Evolutionary conservation across 2,329 filamentous ascomycete species (phyloP).

Genomic region (Diaporthe destruens): DNA sequence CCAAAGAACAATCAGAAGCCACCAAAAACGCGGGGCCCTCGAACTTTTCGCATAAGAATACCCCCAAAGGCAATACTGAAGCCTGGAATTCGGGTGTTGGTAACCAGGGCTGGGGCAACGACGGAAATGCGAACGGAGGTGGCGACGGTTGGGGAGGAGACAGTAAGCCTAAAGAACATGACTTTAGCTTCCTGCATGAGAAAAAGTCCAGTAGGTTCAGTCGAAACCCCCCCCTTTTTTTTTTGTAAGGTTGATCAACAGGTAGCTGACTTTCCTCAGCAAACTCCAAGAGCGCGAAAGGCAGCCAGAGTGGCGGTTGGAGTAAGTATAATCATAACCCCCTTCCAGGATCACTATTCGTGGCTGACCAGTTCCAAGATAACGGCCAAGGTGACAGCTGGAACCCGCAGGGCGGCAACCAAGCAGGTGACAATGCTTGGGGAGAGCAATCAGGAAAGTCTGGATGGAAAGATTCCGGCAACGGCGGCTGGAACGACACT

Average conservation of each 20-base stretch:
- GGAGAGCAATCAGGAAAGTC: not conserved
- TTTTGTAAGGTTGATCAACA: not conserved
- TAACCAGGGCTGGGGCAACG: conserved; percentile 16
- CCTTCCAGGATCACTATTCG: too few species aligned
- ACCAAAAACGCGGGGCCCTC: conserved; percentile 36
- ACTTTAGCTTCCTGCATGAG: conserved; percentile 14
- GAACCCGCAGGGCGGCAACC: conserved; percentile 3
- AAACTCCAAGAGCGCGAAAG: conserved; percentile 25
- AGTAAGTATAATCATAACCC: conserved; percentile 17
- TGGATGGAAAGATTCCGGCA: not conserved
- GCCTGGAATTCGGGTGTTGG: conserved; percentile 4
- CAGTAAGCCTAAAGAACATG: not conserved
- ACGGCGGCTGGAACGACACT: conserved; percentile 2
- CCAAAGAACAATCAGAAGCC: conserved; percentile 14
- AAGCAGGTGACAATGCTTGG: conserved; percentile 8
- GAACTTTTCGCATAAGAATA: not conserved
- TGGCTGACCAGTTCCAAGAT: conserved; percentile 7
- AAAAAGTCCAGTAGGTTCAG: not conserved
- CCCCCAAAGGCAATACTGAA: not conserved
- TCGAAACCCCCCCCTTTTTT: too few species aligned
- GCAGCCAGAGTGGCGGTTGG: conserved; percentile 27
- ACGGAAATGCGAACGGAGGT: conserved; percentile 18
- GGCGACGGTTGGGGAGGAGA: not conserved
- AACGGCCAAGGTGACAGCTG: not conserved
- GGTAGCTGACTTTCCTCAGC: conserved; percentile 21